Percentiles rank a stretch among this genome's conserved stretches.
Evolutionary conservation across 257 asterid species (phyloP).

Genomic region (Mentha longifolia): DNA sequence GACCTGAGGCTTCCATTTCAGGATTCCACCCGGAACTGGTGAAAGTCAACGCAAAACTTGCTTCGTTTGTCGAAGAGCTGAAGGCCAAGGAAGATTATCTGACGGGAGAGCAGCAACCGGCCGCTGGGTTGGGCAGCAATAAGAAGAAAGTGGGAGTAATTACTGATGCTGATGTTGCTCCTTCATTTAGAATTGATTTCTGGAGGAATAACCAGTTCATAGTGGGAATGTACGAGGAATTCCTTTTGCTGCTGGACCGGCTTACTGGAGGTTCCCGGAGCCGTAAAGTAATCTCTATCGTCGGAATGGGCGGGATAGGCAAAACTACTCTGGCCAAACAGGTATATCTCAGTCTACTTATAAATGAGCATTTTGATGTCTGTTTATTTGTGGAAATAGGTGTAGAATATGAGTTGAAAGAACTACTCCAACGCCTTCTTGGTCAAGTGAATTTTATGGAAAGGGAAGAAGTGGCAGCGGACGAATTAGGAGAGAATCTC

Average conservation of each 20-base stretch:
- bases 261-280: no score
- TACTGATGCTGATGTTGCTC: no score
- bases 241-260: no score
- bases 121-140: no score
- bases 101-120: no score
- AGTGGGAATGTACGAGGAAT: conserved; percentile 4
- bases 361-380: background rate
- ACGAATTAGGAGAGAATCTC: background rate
- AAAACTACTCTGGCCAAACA: conserved; percentile 10
- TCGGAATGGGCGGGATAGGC: background rate
- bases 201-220: background rate
- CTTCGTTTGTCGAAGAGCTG: background rate
- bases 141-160: no score
- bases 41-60: background rate
- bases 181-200: background rate
- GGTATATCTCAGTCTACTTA: background rate
- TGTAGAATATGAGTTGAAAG: background rate
- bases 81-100: background rate
- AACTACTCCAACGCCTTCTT: background rate
- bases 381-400: no score
- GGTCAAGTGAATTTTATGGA: no score
- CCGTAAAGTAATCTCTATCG: background rate
- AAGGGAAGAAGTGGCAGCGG: background rate
- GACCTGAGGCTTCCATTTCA: background rate
- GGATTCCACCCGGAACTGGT: background rate